Evolutionary conservation across 768 basidiomycete species (phyloP), one percentile per base, ranked within the genome.

Genomic region (Xerocomus brunneocitrinus): DNA sequence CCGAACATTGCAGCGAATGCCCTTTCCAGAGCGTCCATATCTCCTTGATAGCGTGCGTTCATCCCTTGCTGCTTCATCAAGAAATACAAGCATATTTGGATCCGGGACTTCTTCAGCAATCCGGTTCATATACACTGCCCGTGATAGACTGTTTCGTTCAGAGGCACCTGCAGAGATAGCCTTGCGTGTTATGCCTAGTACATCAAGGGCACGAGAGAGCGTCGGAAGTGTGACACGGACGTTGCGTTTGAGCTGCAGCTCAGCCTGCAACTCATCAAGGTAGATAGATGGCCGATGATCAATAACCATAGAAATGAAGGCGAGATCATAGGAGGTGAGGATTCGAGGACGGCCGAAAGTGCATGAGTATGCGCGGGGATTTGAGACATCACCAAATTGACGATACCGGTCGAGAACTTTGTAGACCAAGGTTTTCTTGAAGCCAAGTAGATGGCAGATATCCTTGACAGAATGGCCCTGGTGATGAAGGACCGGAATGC

Each of bases 41-140:
- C 24, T 51, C 34, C 19, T 44, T 49, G 22, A 19, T 30, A 19
- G 16, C 8, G 5, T 52, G 35, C 44, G 28, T 13, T 57, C 22
- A 40, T 65, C 56, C 31, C 53, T 59, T 2, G 58, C 47, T 35
- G 57, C 52, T 27, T 65, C 55, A 40, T 65, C 64, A 38, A 46
- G 32, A 47, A 64, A 62, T 34, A 65, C 36, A n/a, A 64, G 54
- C 55, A 59, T 59, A 19, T 57, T 44, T n/a, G 60, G 45, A 49
- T 58, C 49, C 9, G 52, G 53, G 64, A 10, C 61, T 49, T 54
- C 43, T 0, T 36, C 27, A 1, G 48, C 54, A 41, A 58, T 55
- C 8, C 16, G 7, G 19, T 58, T 58, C 51, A 53, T 58, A 14
- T 51, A 58, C 10, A 32, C 2, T 32, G 31, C 8, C 31, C 10